Evolutionary conservation across 352 stramenopile species (phyloP).

Genomic region (Saprolegnia diclina): DNA sequence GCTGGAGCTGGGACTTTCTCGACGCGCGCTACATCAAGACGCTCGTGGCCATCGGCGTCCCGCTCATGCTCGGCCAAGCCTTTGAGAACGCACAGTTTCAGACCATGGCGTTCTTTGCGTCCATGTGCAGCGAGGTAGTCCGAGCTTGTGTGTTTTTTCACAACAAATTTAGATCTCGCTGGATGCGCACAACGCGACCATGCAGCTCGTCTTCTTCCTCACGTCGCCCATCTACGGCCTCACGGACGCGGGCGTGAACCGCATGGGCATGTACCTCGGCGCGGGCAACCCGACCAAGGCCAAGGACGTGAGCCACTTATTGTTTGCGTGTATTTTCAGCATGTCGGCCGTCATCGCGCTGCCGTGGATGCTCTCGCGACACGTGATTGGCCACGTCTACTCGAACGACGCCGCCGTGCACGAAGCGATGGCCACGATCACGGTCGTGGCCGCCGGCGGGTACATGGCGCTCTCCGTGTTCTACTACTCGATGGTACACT

Average conservation of each 20-base stretch:
- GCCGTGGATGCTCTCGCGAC: constrained; percentile 41
- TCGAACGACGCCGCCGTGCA: constrained; percentile 59
- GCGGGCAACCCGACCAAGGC: constrained; percentile 38
- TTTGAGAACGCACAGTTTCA: constrained; percentile 81
- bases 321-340: constrained; percentile 39
- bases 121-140: constrained; percentile 45
- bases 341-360: constrained; percentile 42
- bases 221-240: constrained; percentile 70
- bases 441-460: constrained; percentile 43
- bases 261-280: constrained; percentile 59
- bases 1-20: constrained; percentile 51
- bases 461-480: constrained; percentile 78
- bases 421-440: constrained; percentile 55
- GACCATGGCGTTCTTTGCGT: constrained; percentile 69
- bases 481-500: constrained; percentile 59
- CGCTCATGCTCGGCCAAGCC: constrained; percentile 48
- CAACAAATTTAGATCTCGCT: constrained; percentile 39
- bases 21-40: constrained; percentile 39
- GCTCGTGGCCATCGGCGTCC: constrained; percentile 48
- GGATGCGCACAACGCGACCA: constrained; percentile 75
- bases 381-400: constrained; percentile 59
- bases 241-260: constrained; percentile 52
- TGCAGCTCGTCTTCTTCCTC: constrained; percentile 81
- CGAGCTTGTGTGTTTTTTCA: not conserved
- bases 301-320: constrained; percentile 49